Evolutionary conservation across 345 rosid genomes (phyloP).

Genomic region (Gossypium herbaceum): DNA sequence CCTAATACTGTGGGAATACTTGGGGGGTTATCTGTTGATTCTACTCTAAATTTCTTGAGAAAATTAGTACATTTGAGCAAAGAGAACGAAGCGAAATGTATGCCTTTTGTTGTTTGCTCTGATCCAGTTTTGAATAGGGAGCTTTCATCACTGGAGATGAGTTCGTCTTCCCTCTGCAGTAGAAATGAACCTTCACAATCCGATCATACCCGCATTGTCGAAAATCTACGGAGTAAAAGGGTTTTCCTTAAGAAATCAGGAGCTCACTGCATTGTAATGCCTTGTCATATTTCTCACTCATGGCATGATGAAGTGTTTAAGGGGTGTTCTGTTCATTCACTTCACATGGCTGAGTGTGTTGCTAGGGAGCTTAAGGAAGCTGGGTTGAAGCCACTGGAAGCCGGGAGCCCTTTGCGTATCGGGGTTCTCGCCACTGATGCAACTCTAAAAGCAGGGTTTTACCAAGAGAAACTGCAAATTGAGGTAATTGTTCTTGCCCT

Average conservation of each 20-base stretch:
- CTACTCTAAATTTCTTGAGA: constrained; percentile 48
- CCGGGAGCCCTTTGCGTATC: constrained; percentile 51
- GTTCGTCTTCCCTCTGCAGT: constrained; percentile 35
- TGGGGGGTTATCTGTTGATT: constrained; percentile 57
- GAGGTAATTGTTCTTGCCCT: constrained; percentile 31
- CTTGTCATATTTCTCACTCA: constrained; percentile 55
- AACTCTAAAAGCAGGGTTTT: constrained; percentile 43
- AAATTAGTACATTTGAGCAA: constrained; percentile 55
- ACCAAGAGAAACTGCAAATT: constrained; percentile 55
- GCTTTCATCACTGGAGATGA: constrained; percentile 42
- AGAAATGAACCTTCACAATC: constrained; percentile 26
- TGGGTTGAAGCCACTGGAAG: constrained; percentile 57
- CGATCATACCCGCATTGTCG: constrained; percentile 32
- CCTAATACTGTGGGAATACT: constrained; percentile 65
- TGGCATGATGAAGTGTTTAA: constrained; percentile 54
- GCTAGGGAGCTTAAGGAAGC: constrained; percentile 55
- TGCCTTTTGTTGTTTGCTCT: constrained; percentile 67
- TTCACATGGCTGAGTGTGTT: constrained; percentile 63
- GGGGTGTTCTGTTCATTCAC: constrained; percentile 49
- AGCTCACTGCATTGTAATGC: constrained; percentile 55
- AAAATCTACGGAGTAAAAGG: constrained; percentile 47
- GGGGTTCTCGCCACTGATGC: constrained; percentile 52
- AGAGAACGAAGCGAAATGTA: constrained; percentile 37
- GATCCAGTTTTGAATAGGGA: constrained; percentile 61
- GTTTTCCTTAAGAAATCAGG: constrained; percentile 59